A percentile compares a stretch with the other conserved stretches of the same genome.
Conservation (phyloP, 2,329 filamentous ascomycete species). For the Plectosphaerella sp. region DNA sequence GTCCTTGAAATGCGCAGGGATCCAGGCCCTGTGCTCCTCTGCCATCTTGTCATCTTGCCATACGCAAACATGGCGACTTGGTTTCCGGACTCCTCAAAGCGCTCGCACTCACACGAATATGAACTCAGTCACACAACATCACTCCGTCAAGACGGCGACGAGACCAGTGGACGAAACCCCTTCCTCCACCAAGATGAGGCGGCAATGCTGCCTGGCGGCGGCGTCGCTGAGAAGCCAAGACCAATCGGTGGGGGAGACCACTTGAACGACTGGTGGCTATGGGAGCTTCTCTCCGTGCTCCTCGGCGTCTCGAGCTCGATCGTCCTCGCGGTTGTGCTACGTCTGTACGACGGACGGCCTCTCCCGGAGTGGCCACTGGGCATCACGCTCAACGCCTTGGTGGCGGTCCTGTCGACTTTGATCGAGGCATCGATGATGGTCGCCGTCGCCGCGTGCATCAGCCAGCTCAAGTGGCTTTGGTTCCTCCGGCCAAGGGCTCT, state of each 20-base stretch:
- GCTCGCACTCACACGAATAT: no score
- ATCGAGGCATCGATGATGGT: constrained; percentile 15
- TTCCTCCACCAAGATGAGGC: no score
- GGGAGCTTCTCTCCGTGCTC: not conserved
- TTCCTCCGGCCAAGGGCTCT: constrained; percentile 4
- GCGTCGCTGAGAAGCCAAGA: no score
- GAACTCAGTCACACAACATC: no score
- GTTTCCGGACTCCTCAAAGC: no score
- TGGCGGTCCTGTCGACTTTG: constrained; percentile 19
- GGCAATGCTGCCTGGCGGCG: no score
- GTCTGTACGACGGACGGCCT: constrained; percentile 9
- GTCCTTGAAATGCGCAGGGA: no score
- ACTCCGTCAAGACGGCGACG: no score
- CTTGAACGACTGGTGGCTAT: constrained; percentile 1
- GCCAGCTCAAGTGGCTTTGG: constrained; percentile 12
- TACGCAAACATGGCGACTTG: not conserved
- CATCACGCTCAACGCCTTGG: constrained; percentile 19
- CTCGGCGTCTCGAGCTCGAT: not conserved
- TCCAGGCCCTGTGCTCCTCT: no score
- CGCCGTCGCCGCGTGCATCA: constrained; percentile 16
- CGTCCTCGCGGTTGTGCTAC: constrained; percentile 15
- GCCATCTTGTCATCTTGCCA: no score
- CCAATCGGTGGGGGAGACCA: not conserved
- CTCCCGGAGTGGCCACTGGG: constrained; percentile 14
- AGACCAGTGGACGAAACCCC: no score